Evolutionary conservation across 2,329 filamentous ascomycete species (phyloP), one percentile per base, ranked within the genome.

Genomic region (Periconia digitata): DNA sequence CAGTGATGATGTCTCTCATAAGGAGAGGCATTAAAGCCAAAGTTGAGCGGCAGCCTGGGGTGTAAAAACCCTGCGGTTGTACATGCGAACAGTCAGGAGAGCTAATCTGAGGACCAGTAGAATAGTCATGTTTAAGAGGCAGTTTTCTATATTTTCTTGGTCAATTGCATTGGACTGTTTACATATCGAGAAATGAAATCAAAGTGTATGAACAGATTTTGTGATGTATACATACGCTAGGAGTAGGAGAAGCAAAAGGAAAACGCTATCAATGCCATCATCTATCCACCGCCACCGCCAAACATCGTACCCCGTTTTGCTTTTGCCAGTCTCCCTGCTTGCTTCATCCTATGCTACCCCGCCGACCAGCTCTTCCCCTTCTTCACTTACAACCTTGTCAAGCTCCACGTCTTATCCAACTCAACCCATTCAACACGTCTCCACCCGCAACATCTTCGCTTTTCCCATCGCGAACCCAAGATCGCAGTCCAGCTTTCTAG

Each of bases 91-190:
- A 47, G 46, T n/a, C 29, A 46, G 49, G 56, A 59, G 56, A 59
- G 56, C 56, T 59, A 46, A 57, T 59, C 56, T 59, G 56, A 59
- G 56, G 56, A 58, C 51, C 47, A n/a, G n/a, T n/a, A n/a, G n/a
- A n/a, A 47, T 35, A 49, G 15, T 37, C 42, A 45, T 29, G 40
- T 39, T 20, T 15, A 32, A 40, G n/a, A n/a, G n/a, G n/a, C n/a
- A n/a, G n/a, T n/a, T n/a, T n/a, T n/a, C n/a, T n/a, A n/a, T n/a
- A n/a, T n/a, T n/a, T n/a, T n/a, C n/a, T n/a, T n/a, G n/a, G n/a
- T n/a, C n/a, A n/a, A n/a, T n/a, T n/a, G n/a, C n/a, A n/a, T n/a
- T n/a, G n/a, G n/a, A n/a, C n/a, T n/a, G n/a, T n/a, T n/a, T n/a
- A n/a, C n/a, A n/a, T n/a, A n/a, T n/a, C n/a, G n/a, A n/a, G n/a